Evolutionary conservation across 2,329 filamentous ascomycete species (phyloP), one percentile per base, ranked within the genome.

Genomic region (Stemphylium vesicarium): DNA sequence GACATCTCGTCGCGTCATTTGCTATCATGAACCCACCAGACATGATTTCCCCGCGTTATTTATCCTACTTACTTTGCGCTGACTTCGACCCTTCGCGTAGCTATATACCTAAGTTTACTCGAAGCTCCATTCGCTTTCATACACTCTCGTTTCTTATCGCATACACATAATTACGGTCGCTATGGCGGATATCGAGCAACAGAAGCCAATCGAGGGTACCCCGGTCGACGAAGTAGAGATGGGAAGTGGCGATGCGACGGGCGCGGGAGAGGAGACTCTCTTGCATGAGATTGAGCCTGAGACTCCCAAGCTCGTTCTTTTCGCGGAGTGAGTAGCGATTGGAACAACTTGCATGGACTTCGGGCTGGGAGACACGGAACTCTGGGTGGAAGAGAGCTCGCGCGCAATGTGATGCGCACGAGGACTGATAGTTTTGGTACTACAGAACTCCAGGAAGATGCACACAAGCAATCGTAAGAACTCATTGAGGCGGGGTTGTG

Each of bases 141-240:
- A 24, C 26, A 50, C 46, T 38, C 53, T 4, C 38, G 22, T 42
- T 9, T 29, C 37, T 20, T 39, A 35, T 44, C 37, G 16, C 40
- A 42, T 37, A 15, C 38, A 49, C 29, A 42, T 16, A 36, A 44
- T 20, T 18, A 42, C 35, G 38, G 8, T 57, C 40, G 33, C 50
- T 31, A 69, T 75, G 73, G 72, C 68, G 53, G 71, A 74, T 43
- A 43, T 57, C 9, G 70, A 71, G 47, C 60, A 69, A 32, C 59
- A 65, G 16, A 72, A 64, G 18, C 68, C 71, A 1, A 35, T 71
- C 8, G 72, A 73, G 58, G 65, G 59, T 47, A 69, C 64, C 2
- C 63, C 66, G 1, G 62, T 73, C 9, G 75, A 73, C 3, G 81
- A 85, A 59, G 72, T 84, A 26, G 82, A 84, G 45, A 81, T 84